Conservation (phyloP, 2,329 filamentous ascomycete species). For the Ascocoryne sarcoides region DNA sequence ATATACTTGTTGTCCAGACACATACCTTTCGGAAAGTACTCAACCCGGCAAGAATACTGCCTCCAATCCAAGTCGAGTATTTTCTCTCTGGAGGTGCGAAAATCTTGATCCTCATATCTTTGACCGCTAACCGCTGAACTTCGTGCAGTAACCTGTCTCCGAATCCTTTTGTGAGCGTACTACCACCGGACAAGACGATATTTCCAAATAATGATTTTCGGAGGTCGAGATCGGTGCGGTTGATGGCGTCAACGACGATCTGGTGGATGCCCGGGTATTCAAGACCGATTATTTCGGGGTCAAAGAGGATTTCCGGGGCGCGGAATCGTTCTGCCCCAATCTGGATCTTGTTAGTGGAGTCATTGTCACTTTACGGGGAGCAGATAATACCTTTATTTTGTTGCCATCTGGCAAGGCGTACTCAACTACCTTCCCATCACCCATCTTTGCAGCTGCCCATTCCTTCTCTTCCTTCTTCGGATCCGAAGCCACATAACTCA, state of each 20-base stretch:
- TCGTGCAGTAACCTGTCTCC: slow-evolving; percentile 87
- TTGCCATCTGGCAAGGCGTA: slow-evolving; percentile 89
- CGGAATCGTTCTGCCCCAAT: slow-evolving; percentile 91
- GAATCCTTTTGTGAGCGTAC: slow-evolving; percentile 93
- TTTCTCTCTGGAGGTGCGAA: slow-evolving; percentile 95
- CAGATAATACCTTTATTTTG: slow-evolving; percentile 66
- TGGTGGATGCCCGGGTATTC: slow-evolving; percentile 97
- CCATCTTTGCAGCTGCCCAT: slow-evolving; percentile 64
- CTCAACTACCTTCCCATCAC: slow-evolving; percentile 70
- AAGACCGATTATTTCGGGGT: slow-evolving; percentile 91
- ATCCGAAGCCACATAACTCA: slow-evolving; percentile 83
- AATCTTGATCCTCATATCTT: slow-evolving; percentile 99
- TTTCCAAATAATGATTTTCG: slow-evolving; percentile 91
- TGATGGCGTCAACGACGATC: slow-evolving; percentile 94
- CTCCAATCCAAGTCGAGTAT: slow-evolving; percentile 98
- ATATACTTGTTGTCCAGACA: slow-evolving; percentile 6
- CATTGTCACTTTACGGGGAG: slow-evolving; percentile 5
- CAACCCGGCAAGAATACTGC: slow-evolving; percentile 89
- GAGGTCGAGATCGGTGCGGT: slow-evolving; percentile 88
- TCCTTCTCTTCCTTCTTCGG: slow-evolving; percentile 95
- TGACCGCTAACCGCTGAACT: slow-evolving; percentile 86
- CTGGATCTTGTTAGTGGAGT: slow-evolving; percentile 35
- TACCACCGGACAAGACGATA: slow-evolving; percentile 93
- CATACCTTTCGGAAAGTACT: slow-evolving; percentile 96
- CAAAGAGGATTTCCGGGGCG: slow-evolving; percentile 94